Conservation (phyloP, 2,329 filamentous ascomycete genomes). For the Hypoxylon sp. region DNA sequence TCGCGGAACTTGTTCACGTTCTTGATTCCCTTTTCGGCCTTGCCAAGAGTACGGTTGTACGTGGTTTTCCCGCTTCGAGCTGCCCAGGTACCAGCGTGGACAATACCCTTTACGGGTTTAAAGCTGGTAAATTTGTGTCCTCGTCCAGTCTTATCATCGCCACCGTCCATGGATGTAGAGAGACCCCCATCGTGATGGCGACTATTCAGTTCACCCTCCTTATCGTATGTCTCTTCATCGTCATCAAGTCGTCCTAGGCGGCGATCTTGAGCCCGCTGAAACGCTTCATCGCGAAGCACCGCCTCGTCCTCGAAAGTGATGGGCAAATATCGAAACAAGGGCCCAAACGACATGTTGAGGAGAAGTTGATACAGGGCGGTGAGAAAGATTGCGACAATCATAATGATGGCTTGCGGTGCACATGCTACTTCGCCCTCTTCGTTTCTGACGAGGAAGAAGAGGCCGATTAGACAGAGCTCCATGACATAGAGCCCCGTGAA, state of each 20-base stretch:
- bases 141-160: conserved; percentile 43
- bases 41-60: conserved; percentile 59
- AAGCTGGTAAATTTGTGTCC: conserved; percentile 49
- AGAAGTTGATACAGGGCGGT: conserved; percentile 83
- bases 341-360: conserved; percentile 84
- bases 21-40: conserved; percentile 55
- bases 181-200: conserved; percentile 55
- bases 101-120: conserved; percentile 60
- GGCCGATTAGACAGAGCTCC: conserved; percentile 87
- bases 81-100: conserved; percentile 62
- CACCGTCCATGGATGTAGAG: conserved; percentile 50
- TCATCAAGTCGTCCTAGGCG: conserved; percentile 71
- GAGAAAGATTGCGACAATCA: conserved; percentile 79
- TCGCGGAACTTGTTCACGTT: conserved; percentile 62
- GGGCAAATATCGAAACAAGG: conserved; percentile 87
- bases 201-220: conserved; percentile 55
- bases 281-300: conserved; percentile 88
- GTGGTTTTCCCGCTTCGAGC: conserved; percentile 62
- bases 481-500: conserved; percentile 96
- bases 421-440: conserved; percentile 67
- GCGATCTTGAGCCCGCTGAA: conserved; percentile 80
- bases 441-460: conserved; percentile 84
- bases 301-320: conserved; percentile 97
- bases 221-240: conserved; percentile 61
- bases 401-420: conserved; percentile 81